phyloP scores from a whole-genome alignment of 176 grass and related monocot genomes.

The Juncus inflexus region DNA sequence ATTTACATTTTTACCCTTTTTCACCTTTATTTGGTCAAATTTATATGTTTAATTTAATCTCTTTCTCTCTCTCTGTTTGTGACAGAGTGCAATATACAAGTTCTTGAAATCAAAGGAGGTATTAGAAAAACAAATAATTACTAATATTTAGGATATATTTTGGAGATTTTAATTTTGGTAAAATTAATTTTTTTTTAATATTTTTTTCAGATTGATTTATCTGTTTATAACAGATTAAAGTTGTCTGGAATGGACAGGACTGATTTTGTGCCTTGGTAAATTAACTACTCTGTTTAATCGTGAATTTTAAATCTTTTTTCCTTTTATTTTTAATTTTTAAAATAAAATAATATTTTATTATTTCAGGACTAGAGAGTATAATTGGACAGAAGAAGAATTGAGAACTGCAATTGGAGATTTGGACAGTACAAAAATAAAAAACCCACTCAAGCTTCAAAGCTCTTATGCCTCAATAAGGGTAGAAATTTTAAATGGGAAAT shows the following conservation, averaged over 20 bases:
- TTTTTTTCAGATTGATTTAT: conserved; percentile 61
- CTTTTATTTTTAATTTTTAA: conserved; percentile 6
- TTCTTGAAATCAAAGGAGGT: conserved; percentile 77
- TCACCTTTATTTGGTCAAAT: conserved; percentile 13
- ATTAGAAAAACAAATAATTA: not conserved
- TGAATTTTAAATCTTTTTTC: not conserved
- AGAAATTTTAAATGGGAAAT: conserved; percentile 18
- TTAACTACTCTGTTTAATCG: not conserved
- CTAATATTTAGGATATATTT: not conserved
- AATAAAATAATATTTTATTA: not conserved
- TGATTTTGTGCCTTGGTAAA: conserved; percentile 12
- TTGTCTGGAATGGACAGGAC: conserved; percentile 46
- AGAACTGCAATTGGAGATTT: conserved; percentile 50
- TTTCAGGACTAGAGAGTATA: conserved; percentile 42
- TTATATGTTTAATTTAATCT: conserved; percentile 26
- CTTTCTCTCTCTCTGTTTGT: conserved; percentile 20
- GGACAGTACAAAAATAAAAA: conserved; percentile 47
- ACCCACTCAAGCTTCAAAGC: conserved; percentile 60
- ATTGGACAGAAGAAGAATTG: conserved; percentile 58
- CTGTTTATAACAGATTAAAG: conserved; percentile 61
- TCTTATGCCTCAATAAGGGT: conserved; percentile 77
- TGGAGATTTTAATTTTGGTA: conserved; percentile 19
- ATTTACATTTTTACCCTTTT: conserved; percentile 8
- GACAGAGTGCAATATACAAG: conserved; percentile 72
- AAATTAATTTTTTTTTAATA: conserved; percentile 15